Percentiles rank a stretch among this genome's conserved stretches.
phyloP scores from a whole-genome alignment of 192 early-diverging fungal genomes.

The Linnemannia exigua region DNA sequence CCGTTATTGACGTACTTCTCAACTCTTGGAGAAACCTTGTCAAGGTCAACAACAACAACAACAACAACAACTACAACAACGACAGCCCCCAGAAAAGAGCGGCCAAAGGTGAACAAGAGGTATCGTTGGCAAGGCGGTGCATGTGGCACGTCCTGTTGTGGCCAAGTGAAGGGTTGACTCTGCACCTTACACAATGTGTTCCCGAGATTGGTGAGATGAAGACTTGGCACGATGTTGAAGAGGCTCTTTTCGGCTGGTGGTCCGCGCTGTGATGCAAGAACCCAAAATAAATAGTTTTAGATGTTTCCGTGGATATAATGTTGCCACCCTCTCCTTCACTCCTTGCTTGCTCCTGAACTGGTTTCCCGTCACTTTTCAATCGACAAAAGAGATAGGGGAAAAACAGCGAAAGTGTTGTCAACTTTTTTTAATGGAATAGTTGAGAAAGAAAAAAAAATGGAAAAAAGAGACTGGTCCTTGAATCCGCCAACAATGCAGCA shows the following conservation, averaged over 20 bases:
- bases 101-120: not conserved
- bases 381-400: not conserved
- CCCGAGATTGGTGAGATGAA: conserved; percentile 54
- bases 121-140: conserved; percentile 18
- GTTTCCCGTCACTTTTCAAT: not conserved
- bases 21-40: conserved; percentile 24
- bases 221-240: conserved; percentile 57
- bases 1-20: not conserved
- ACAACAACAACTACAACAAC: not conserved
- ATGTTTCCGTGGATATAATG: not conserved
- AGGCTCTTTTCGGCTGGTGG: conserved; percentile 55
- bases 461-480: not conserved
- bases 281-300: not conserved
- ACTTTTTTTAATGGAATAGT: not conserved
- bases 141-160: conserved; percentile 60
- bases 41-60: not conserved
- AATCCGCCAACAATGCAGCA: not conserved
- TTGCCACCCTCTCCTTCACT: no score
- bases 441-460: not conserved
- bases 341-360: not conserved
- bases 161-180: conserved; percentile 47
- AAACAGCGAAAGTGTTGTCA: no score
- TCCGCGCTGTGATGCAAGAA: not conserved
- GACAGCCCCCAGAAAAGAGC: no score
- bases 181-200: conserved; percentile 41